Evolutionary conservation across 805 yeast genomes (phyloP), one percentile per base, ranked within the genome.

Genomic region (Wickerhamomyces kurtzmanii): DNA sequence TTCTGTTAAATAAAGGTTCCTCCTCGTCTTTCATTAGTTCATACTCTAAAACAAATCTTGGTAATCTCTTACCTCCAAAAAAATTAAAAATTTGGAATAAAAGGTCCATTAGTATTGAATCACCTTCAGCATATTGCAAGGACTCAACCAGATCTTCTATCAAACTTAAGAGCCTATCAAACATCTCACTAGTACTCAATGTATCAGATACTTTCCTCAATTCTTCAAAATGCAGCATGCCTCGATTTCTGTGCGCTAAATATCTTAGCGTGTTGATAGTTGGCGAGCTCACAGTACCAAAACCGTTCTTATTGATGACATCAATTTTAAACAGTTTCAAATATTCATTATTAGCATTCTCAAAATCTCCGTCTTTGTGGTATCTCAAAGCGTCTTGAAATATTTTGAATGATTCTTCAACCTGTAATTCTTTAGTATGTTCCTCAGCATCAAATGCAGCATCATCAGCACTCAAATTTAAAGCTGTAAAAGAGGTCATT

Each of bases 361-460:
- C 52, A 34, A 62, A 66, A 3, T 68, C 45, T 3, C 56, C 53
- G 1, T 56, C 49, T 36, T 75, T 72, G 39, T 91, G 89, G 8
- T 56, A 55, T 8, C 54, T 50, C 24, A 91, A 57, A 0, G 96
- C 96, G 13, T 55, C 53, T 41, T 84, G 84, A 47, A 80, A 85
- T 9, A 75, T 54, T 39, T 71, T 73, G 49, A 80, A 78, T 4
- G 94, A 91, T 45, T 81, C 82, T 50, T 91, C 97, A 13, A 71
- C 70, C 43, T 89, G 96, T 15, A 89, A 59, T 48, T 91, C 99
- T 26, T 95, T 62, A 1, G 96, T 80, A 44, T 86, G 94, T 38
- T 85, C 89, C 38, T 87, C 95, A 19, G 78, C 80, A 37, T 83
- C 89, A 20, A 71, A 59, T 12, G 54, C 55, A 5, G 68, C 54